phyloP scores from a whole-genome alignment of 768 basidiomycete genomes.

The Phanerochaete carnosa region DNA sequence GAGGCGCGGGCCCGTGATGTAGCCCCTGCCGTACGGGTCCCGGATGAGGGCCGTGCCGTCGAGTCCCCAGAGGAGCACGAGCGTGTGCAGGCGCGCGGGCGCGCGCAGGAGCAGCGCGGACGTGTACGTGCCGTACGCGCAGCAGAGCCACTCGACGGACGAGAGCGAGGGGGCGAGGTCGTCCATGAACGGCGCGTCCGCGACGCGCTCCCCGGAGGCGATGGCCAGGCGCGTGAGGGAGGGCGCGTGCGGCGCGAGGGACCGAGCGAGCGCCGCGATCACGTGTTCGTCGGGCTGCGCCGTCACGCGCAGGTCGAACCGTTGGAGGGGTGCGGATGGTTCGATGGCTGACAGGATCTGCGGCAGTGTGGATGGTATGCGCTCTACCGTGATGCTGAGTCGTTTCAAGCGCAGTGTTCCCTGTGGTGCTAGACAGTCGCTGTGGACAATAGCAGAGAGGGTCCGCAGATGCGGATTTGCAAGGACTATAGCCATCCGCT shows the following conservation, averaged over 20 bases:
- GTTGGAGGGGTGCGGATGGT: neutral
- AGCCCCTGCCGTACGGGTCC: neutral
- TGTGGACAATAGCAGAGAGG: neutral
- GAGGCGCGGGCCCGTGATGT: neutral
- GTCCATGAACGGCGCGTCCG: neutral
- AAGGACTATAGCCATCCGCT: neutral
- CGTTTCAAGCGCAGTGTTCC: neutral
- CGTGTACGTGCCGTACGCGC: neutral
- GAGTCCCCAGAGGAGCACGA: neutral
- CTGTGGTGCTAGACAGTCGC: neutral
- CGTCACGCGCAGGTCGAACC: neutral
- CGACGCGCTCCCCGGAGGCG: neutral
- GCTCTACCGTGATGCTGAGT: neutral
- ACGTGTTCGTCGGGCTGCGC: neutral
- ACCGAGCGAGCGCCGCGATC: neutral
- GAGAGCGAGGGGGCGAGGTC: neutral
- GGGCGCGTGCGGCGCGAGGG: neutral
- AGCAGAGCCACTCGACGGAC: neutral
- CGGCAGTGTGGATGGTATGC: neutral
- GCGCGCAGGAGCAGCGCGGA: neutral
- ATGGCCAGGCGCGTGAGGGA: neutral
- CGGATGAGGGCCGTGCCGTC: neutral
- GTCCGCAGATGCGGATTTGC: neutral
- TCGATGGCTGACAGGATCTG: neutral
- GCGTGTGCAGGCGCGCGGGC: neutral